Evolutionary conservation across 2,329 filamentous ascomycete species (phyloP), one percentile per base, ranked within the genome.

Genomic region (Teratosphaeria gauchensis): DNA sequence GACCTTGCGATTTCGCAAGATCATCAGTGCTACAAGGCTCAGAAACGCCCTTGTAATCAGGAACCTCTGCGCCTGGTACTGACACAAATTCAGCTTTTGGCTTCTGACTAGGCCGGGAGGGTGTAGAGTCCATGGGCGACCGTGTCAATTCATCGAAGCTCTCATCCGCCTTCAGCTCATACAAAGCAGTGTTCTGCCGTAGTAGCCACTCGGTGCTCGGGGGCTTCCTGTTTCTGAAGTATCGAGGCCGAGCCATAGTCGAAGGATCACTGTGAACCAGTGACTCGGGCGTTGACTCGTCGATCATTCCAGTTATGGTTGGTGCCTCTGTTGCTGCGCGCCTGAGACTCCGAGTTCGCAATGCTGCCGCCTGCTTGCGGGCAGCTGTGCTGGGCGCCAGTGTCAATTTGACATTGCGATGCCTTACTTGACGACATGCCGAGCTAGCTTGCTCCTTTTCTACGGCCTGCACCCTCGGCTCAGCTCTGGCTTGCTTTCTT

Each of bases 311-410:
- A 19, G 35, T 12, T 8, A 52, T 38, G 7, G 8, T 24, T 5
- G 55, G 55, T 1, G n/a, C 30, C 14, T 58, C 57, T 16, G 48
- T 48, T 8, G 31, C 55, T 19, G 51, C 51, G 12, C 30, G 54
- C 48, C 55, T 38, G 8, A 61, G 35, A 12, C 58, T 58, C 3
- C 62, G 58, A 31, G 54, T 42, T 24, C 61, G 58, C 21, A 64
- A 53, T 32, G 53, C 58, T 24, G 64, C 64, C n/a, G 64, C 61
- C 28, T 56, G 46, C n/a, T 53, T 56, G 4, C 64, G 52, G 21
- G 59, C 64, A 8, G 62, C 63, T 6, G 53, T 28, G 56, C 64
- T 64, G 3, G 63, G 64, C 21, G 59, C 58, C 12, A 54, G 19
- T n/a, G 61, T 59, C 24, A 65, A n/a, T 16, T 46, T 31, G 14